Evolutionary conservation across 2,329 filamentous ascomycete species (phyloP), one percentile per base, ranked within the genome.

Genomic region (Penicillium hesseltinei): DNA sequence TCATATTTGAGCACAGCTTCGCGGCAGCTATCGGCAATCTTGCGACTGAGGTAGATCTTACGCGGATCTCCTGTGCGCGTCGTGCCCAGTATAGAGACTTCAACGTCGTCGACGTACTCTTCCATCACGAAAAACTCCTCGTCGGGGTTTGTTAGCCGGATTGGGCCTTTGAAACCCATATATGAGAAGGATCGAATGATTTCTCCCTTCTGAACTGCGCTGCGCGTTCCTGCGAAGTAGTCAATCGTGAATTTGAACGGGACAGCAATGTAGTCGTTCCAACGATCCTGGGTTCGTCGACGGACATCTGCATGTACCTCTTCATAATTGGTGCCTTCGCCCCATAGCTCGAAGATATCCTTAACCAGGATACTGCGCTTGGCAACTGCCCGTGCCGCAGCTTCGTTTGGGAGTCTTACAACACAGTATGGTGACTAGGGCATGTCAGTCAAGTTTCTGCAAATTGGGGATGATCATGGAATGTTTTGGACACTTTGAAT

Each of bases 281-380:
- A 96, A 57, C 86, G 78, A 53, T 85, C 77, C 4, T 81, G 67
- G 0, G 89, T 89, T 39, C 79, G 78, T 8, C 70, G 69, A 60
- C 80, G 82, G 56, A 96, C 81, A 54, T 85, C 82, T 45, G 78
- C 75, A 69, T 96, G 91, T 2, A 97, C 81, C 44, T 82, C 78
- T 3, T 85, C 77, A 67, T 95, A 88, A 45, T 81, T 86, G 11
- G 77, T 68, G 15, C 89, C 92, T 36, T 80, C 78, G 19, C 89
- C 93, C 93, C 94, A 97, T 61, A 97, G 84, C 71, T 95, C 91
- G 77, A 94, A 90, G 63, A 97, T 89, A 45, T 85, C 87, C 75
- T 92, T 90, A 25, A 86, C 85, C 49, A 97, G 82, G 64, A 97
- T 89, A 46, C 90, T 91, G 61, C 93, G 88, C 49, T 81, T 79